Percentiles rank a stretch among this genome's conserved stretches.
These are phyloP conservation scores for Talinum fruticosum DNA, from an alignment of 148 eudicot species.

Conservation along the genomic window DNA sequence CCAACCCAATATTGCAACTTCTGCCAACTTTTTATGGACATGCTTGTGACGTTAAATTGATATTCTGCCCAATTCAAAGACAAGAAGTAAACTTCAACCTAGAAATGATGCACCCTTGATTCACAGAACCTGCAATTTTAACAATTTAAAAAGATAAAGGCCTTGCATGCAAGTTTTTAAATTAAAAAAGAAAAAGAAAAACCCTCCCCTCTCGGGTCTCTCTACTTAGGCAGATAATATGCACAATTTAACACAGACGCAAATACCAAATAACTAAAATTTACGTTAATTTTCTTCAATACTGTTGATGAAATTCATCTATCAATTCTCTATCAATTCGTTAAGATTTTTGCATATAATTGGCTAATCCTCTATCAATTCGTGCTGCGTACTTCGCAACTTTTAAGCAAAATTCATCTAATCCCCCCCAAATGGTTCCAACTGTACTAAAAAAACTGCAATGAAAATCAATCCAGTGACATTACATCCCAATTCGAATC, in stretches of 20 bases:
- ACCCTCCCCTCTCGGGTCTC: no score
- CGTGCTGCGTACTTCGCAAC: neutral
- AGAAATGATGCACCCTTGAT: neutral
- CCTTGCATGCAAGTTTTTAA: no score
- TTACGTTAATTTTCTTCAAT: neutral
- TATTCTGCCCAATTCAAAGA: neutral
- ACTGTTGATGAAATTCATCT: neutral
- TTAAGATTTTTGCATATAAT: neutral
- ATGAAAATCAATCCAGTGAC: slow-evolving; percentile 11
- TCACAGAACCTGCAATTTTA: neutral
- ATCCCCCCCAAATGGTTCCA: neutral
- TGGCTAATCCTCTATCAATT: neutral
- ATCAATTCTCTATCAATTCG: no score
- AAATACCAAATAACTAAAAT: no score
- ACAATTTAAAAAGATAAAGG: neutral
- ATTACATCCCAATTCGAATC: neutral
- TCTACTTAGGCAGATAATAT: no score
- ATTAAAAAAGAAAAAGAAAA: neutral
- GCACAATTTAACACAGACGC: no score
- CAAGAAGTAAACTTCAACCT: neutral
- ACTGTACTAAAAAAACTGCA: neutral
- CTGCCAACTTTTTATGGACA: neutral
- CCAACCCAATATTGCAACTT: neutral
- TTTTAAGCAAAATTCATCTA: neutral
- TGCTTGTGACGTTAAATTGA: neutral